phyloP scores from a whole-genome alignment of 2,329 filamentous ascomycete species.

The Talaromyces verruculosus region DNA sequence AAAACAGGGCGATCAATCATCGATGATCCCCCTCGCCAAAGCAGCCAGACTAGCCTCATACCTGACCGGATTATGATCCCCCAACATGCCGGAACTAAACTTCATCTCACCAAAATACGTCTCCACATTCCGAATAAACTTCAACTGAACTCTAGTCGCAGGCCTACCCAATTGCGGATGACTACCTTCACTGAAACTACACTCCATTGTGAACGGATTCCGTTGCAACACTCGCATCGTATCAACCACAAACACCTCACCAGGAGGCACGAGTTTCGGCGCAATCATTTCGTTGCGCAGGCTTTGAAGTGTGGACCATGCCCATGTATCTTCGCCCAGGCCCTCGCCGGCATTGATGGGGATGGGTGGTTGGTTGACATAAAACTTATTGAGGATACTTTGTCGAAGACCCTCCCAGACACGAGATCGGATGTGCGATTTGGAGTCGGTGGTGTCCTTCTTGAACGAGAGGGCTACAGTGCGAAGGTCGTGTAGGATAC shows the following conservation, averaged over 20 bases:
- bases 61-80: constrained; percentile 71
- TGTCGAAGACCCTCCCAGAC: constrained; percentile 65
- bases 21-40: constrained; percentile 51
- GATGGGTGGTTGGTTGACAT: constrained; percentile 50
- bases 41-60: constrained; percentile 70
- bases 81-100: constrained; percentile 72
- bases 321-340: constrained; percentile 67
- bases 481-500: constrained; percentile 72
- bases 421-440: constrained; percentile 64
- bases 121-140: constrained; percentile 71
- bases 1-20: constrained; percentile 30
- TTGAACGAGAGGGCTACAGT: constrained; percentile 71
- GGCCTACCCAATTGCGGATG: constrained; percentile 58
- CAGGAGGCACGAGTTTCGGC: constrained; percentile 70
- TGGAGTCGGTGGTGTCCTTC: constrained; percentile 66
- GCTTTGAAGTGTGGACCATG: constrained; percentile 64
- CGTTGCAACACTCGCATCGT: constrained; percentile 66
- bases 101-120: constrained; percentile 66
- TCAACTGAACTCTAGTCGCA: constrained; percentile 67
- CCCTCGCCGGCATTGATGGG: constrained; percentile 49
- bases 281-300: constrained; percentile 68
- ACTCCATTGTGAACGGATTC: constrained; percentile 63
- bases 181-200: constrained; percentile 41
- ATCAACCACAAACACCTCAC: constrained; percentile 73
- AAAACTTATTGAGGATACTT: constrained; percentile 63